Percentiles rank a stretch among this genome's conserved stretches.
phyloP scores from a whole-genome alignment of 306 rosid species.

The Pachyrhizus erosus region DNA sequence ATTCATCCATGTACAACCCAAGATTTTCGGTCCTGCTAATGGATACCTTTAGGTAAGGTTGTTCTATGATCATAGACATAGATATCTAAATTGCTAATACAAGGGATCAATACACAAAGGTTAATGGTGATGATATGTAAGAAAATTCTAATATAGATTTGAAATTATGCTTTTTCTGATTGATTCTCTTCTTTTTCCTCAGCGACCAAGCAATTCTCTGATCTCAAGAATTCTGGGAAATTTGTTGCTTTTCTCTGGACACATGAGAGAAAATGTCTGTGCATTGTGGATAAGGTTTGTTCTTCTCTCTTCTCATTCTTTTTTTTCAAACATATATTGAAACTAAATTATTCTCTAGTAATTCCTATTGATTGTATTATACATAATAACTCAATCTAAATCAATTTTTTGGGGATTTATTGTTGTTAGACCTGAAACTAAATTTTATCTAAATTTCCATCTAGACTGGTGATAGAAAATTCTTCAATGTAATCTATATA shows the following conservation, averaged over 20 bases:
- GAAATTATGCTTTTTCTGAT: neutral
- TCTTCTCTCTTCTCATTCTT: neutral
- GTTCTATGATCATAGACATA: slow-evolving; percentile 31
- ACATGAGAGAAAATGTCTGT: neutral
- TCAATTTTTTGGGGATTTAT: neutral
- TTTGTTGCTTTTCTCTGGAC: neutral
- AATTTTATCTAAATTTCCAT: neutral
- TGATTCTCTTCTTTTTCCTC: neutral
- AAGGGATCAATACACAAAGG: neutral
- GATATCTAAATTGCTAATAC: neutral
- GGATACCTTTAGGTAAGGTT: slow-evolving; percentile 40
- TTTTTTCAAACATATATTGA: neutral
- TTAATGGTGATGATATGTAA: neutral
- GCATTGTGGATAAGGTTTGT: neutral
- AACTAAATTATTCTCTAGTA: slow-evolving; percentile 4
- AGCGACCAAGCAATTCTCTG: neutral
- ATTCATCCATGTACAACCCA: slow-evolving; percentile 17
- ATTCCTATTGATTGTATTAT: neutral
- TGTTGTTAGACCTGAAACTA: neutral
- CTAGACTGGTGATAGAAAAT: neutral
- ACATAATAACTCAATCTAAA: neutral
- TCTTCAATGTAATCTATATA: neutral
- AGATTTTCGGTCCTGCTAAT: slow-evolving; percentile 23
- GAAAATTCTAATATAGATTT: slow-evolving; percentile 15
- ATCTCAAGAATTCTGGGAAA: slow-evolving; percentile 15